Evolutionary conservation across 495 filamentous ascomycete genomes (phyloP), one percentile per base, ranked within the genome.

Genomic region (Penicillium herquei): DNA sequence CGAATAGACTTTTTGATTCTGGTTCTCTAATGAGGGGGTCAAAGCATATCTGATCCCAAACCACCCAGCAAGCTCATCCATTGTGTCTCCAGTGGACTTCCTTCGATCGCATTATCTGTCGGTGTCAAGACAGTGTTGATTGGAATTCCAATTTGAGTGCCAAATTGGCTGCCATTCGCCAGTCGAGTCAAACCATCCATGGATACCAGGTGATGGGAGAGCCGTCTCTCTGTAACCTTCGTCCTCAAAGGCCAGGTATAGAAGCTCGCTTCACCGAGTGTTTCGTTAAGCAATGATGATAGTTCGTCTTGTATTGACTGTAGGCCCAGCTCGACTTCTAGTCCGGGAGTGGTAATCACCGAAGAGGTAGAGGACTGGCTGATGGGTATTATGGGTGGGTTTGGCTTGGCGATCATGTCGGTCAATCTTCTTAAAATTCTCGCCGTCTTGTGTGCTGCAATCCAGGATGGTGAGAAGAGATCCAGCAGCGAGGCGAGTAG

Each of bases 21-120:
- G 21, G 4, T 4, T 26, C 21, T 26, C 1, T 4, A 35, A 12
- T 16, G 7, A 7, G 17, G 9, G 31, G 34, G 30, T 45, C 39
- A 56, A 17, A 56, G 54, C 54, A 50, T 50, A 50, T 56, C 54
- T 7, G 54, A 50, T 43, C 54, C 54, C 6, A 56, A 26, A 12
- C 46, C 54, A 37, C 54, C 54, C 7, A 50, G 39, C 3, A 50
- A 16, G 39, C 31, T 56, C 39, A 56, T 40, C 54, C 54, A 51
- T 37, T 56, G 46, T 49, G 54, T 45, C 5, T 56, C 46, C 16
- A 56, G 14, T n/a, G 35, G 12, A 14, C 12, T 56, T 6, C 37
- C 32, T 8, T 9, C 30, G 4, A 50, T 6, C 6, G 18, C 16
- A 31, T 45, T 31, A 11, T 56, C 39, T 30, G 16, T 47, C 2